These are phyloP conservation scores for Penstemon barbatus DNA, from an alignment of 257 asterid genomes.

Conservation along the genomic window DNA sequence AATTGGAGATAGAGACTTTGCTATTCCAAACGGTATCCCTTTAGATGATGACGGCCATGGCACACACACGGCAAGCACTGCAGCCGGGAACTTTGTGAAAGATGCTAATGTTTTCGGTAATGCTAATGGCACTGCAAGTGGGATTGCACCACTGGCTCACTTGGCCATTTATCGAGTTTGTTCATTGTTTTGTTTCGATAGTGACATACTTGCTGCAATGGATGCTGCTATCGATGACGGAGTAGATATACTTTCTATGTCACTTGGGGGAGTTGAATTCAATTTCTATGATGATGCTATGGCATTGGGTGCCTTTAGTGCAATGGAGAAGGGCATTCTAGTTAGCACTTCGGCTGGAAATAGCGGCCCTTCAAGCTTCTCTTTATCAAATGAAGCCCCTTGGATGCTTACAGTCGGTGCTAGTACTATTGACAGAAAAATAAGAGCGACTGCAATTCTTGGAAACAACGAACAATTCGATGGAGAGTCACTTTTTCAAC, in stretches of 20 bases:
- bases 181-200: slow-evolving; percentile 8
- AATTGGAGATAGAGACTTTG: slow-evolving; percentile 44
- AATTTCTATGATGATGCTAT: slow-evolving; percentile 22
- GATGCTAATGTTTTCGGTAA: slow-evolving; percentile 48
- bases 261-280: slow-evolving; percentile 13
- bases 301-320: slow-evolving; percentile 44
- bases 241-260: slow-evolving; percentile 39
- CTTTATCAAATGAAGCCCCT: slow-evolving; percentile 34
- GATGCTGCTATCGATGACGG: slow-evolving; percentile 51
- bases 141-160: slow-evolving; percentile 39
- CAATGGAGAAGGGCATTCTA: slow-evolving; percentile 46
- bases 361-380: slow-evolving; percentile 5
- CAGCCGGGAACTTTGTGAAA: slow-evolving; percentile 48
- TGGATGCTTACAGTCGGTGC: slow-evolving; percentile 63
- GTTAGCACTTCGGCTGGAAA: slow-evolving; percentile 50
- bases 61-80: slow-evolving; percentile 55
- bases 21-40: neutral
- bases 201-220: slow-evolving; percentile 41
- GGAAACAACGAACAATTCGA: slow-evolving; percentile 32
- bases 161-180: slow-evolving; percentile 37
- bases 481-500: slow-evolving; percentile 42
- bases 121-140: slow-evolving; percentile 41
- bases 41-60: slow-evolving; percentile 51
- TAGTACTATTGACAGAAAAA: slow-evolving; percentile 41
- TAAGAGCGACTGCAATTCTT: slow-evolving; percentile 38